These are phyloP conservation scores for Hypoxylon lienhwacheense DNA, from an alignment of 495 filamentous ascomycete species.

Conservation along the genomic window DNA sequence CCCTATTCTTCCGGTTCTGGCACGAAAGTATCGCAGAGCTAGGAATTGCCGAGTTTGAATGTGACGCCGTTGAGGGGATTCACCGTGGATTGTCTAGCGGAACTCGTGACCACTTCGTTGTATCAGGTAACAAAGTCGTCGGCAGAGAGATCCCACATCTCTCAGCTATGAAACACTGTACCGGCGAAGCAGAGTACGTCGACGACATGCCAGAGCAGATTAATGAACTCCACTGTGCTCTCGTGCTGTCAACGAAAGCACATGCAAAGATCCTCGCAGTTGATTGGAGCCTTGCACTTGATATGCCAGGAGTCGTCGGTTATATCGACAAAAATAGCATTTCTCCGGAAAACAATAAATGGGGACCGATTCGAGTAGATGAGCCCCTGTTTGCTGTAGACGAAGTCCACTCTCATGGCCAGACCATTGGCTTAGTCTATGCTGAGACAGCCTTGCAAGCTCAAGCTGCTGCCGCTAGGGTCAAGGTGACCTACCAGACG, in stretches of 20 bases:
- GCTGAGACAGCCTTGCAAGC: conserved; percentile 71
- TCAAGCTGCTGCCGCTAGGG: conserved; percentile 67
- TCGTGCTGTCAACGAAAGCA: conserved; percentile 78
- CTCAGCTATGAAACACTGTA: conserved; percentile 79
- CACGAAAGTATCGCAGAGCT: conserved; percentile 51
- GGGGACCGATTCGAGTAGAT: conserved; percentile 76
- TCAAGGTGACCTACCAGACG: conserved; percentile 78
- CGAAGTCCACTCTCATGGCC: conserved; percentile 75
- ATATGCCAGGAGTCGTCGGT: conserved; percentile 67
- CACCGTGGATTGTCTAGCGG: conserved; percentile 58
- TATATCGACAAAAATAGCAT: conserved; percentile 73
- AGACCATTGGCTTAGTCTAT: conserved; percentile 80
- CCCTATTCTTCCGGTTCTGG: conserved; percentile 76
- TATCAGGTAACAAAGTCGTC: conserved; percentile 61
- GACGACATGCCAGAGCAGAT: conserved; percentile 80
- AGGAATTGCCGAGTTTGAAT: conserved; percentile 38
- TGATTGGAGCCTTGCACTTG: conserved; percentile 65
- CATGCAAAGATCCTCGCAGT: conserved; percentile 75
- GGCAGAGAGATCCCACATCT: conserved; percentile 76
- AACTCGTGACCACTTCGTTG: conserved; percentile 56
- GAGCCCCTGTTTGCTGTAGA: conserved; percentile 75
- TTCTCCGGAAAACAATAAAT: conserved; percentile 67
- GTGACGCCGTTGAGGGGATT: conserved; percentile 57
- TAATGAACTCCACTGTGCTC: conserved; percentile 74
- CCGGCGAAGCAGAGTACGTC: conserved; percentile 82